Conservation (phyloP, 768 basidiomycete genomes). For the Lactifluus volemus region DNA sequence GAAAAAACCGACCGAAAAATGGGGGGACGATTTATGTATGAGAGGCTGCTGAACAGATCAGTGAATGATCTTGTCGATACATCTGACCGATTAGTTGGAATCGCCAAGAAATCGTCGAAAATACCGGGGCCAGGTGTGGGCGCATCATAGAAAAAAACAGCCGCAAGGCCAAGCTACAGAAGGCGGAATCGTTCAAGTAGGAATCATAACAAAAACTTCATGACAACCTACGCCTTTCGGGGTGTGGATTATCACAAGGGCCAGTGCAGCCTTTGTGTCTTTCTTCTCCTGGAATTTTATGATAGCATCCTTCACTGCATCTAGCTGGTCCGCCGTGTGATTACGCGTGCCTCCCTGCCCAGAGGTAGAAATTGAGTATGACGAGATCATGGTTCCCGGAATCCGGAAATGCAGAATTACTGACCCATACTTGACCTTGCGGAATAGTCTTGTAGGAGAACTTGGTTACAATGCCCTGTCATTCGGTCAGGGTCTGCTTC, state of each 20-base stretch:
- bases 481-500: background rate
- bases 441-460: slow-evolving; percentile 3
- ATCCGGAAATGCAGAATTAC: background rate
- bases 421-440: slow-evolving; percentile 3
- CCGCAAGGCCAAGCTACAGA: background rate
- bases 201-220: background rate
- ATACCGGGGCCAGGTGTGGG: slow-evolving; percentile 12
- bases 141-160: slow-evolving; percentile 13
- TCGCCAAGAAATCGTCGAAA: slow-evolving; percentile 18
- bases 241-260: background rate
- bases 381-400: too few species aligned
- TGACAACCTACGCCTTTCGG: background rate
- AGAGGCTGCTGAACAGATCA: background rate
- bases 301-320: background rate
- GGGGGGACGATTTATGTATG: background rate
- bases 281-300: background rate
- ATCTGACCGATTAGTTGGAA: background rate
- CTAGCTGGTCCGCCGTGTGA: background rate
- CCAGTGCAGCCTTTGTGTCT: background rate
- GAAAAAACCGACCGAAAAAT: background rate
- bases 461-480: slow-evolving; percentile 5
- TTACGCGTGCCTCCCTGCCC: background rate
- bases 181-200: background rate
- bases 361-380: too few species aligned
- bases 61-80: background rate